Conservation (phyloP, 1,284 basidiomycete species). For the Erythrobasidium hasegawianum region DNA sequence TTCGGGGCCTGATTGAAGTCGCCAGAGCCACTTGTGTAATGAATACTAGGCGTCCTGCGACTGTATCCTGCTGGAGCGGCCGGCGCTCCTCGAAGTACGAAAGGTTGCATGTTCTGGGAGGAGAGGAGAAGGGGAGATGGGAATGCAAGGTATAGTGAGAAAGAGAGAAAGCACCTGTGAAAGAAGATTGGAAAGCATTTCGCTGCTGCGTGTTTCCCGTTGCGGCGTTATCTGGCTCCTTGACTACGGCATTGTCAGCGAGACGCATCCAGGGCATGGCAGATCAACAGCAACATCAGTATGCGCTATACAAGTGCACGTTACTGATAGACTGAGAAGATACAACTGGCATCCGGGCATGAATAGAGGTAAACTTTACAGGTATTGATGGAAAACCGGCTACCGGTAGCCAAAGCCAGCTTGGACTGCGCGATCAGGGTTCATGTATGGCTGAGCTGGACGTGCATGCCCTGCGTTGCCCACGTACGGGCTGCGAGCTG, state of each 20-base stretch:
- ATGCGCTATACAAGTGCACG: too few species aligned
- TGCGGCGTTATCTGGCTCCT: too few species aligned
- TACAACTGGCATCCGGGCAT: too few species aligned
- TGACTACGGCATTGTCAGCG: background rate
- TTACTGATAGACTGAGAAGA: too few species aligned
- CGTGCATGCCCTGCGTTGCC: background rate
- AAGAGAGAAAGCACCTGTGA: background rate
- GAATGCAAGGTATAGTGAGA: background rate
- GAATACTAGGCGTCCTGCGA: background rate
- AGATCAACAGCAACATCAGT: background rate
- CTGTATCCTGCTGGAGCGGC: too few species aligned
- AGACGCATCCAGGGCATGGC: background rate
- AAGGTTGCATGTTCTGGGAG: too few species aligned
- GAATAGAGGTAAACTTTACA: too few species aligned
- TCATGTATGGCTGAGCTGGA: constrained; percentile 13
- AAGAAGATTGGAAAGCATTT: background rate
- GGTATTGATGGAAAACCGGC: too few species aligned
- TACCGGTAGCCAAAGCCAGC: constrained; percentile 14
- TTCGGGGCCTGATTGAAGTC: too few species aligned
- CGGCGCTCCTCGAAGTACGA: background rate
- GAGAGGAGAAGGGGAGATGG: background rate
- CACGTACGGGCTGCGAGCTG: constrained; percentile 11
- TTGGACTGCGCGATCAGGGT: constrained; percentile 21
- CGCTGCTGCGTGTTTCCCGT: too few species aligned
- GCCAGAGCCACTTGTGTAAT: background rate